Percentiles rank a stretch among this genome's conserved stretches.
Conservation (phyloP, 1,139 yeast genomes). For the Geotrichum cucujoidarum region DNA sequence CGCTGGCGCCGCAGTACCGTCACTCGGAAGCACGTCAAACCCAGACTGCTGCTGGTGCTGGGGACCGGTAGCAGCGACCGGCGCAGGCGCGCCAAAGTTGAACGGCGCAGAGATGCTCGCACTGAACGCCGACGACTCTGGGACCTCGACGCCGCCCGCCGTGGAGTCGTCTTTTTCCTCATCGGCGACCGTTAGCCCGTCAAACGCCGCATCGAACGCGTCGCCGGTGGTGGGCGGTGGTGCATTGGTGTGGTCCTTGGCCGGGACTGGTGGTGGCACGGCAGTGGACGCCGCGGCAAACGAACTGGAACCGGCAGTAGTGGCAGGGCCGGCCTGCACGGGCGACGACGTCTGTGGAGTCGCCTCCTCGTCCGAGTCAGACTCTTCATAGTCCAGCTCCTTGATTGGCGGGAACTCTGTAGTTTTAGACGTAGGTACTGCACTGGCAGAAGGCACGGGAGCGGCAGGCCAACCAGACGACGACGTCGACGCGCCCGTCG, state of each 20-base stretch:
- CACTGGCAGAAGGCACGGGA: no score
- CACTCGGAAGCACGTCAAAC: constrained; percentile 6
- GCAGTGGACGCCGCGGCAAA: constrained; percentile 27
- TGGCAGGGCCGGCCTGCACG: neutral
- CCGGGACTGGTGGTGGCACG: constrained; percentile 8
- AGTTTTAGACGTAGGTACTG: no score
- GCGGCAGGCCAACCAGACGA: neutral
- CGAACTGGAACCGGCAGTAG: constrained; percentile 29
- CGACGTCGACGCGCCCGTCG: constrained; percentile 6
- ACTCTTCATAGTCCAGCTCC: constrained; percentile 61
- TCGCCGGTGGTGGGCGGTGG: no score
- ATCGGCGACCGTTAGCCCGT: constrained; percentile 13
- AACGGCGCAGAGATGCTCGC: neutral
- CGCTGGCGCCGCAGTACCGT: neutral
- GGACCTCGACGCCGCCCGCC: no score
- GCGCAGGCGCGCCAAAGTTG: neutral
- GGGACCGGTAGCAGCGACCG: neutral
- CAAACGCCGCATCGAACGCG: constrained; percentile 17
- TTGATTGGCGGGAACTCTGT: constrained; percentile 74
- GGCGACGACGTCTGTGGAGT: neutral
- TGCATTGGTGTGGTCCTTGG: no score
- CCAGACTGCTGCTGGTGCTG: neutral
- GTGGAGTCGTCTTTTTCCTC: constrained; percentile 14
- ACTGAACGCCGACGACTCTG: neutral
- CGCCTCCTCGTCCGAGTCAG: constrained; percentile 39